phyloP scores from a whole-genome alignment of 2,329 filamentous ascomycete genomes.

The Fusarium sp. region DNA sequence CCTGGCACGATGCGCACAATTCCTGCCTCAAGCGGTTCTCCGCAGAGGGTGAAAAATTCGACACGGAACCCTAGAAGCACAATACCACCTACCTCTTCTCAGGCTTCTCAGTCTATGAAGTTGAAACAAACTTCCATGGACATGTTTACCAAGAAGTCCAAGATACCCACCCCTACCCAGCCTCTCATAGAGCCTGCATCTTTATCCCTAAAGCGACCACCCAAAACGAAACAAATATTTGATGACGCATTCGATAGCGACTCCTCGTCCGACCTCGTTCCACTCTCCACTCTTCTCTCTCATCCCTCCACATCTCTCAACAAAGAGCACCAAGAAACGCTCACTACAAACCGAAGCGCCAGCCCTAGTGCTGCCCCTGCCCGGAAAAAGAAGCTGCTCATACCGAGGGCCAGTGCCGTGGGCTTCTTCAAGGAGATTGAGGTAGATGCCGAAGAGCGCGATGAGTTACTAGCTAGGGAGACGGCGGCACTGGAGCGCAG shows the following conservation, averaged over 20 bases:
- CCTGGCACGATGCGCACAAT: slow-evolving; percentile 42
- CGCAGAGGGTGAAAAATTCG: slow-evolving; percentile 33
- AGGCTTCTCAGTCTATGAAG: slow-evolving; percentile 18
- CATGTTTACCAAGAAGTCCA: slow-evolving; percentile 38
- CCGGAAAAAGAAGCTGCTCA: slow-evolving; percentile 52
- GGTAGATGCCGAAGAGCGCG: slow-evolving; percentile 41
- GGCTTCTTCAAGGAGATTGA: slow-evolving; percentile 53
- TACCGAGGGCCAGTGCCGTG: slow-evolving; percentile 49
- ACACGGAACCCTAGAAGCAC: not conserved
- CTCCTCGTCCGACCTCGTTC: slow-evolving; percentile 32
- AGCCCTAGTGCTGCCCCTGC: slow-evolving; percentile 33
- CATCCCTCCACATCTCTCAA: slow-evolving; percentile 12
- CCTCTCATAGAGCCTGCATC: slow-evolving; percentile 1
- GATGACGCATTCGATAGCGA: slow-evolving; percentile 23
- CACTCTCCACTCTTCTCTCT: slow-evolving; percentile 24
- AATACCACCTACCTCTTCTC: slow-evolving; percentile 4
- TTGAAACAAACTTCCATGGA: slow-evolving; percentile 50
- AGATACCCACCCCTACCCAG: slow-evolving; percentile 15
- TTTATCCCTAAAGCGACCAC: not conserved
- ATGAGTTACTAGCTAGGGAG: slow-evolving; percentile 39
- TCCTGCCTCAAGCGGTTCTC: slow-evolving; percentile 31
- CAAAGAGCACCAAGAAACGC: slow-evolving; percentile 17
- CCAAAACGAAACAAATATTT: not conserved
- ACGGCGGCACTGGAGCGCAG: slow-evolving; percentile 19
- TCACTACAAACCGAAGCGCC: not conserved